Percentiles rank a stretch among this genome's conserved stretches.
Conservation (phyloP, 2,329 filamentous ascomycete species). For the Colletotrichum magnum region DNA sequence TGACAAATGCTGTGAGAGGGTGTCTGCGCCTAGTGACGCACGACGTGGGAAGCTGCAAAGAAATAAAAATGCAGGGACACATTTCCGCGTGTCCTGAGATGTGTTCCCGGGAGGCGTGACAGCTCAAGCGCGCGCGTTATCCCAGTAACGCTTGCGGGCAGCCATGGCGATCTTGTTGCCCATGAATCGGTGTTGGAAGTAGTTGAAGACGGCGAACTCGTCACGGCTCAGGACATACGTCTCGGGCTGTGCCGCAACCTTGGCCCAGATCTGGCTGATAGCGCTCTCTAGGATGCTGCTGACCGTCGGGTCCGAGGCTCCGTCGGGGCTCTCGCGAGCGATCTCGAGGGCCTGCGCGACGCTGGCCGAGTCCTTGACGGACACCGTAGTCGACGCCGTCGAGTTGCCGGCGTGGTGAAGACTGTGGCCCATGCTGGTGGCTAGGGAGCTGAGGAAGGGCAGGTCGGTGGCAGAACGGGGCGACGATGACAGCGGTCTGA, state of each 20-base stretch:
- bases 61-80: neutral
- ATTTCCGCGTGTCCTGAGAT: neutral
- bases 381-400: constrained; percentile 43
- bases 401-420: constrained; percentile 35
- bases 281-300: constrained; percentile 76
- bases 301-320: constrained; percentile 73
- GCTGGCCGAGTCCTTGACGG: constrained; percentile 47
- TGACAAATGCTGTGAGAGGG: neutral
- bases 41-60: neutral
- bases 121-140: constrained; percentile 56
- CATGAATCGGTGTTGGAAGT: constrained; percentile 78
- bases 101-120: neutral
- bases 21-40: neutral
- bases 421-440: constrained; percentile 39
- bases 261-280: constrained; percentile 76
- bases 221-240: constrained; percentile 81
- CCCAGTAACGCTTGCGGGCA: constrained; percentile 69
- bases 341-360: constrained; percentile 81
- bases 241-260: constrained; percentile 74
- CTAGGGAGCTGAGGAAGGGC: constrained; percentile 36
- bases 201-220: constrained; percentile 92
- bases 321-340: constrained; percentile 80
- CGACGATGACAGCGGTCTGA: constrained; percentile 31
- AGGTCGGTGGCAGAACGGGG: constrained; percentile 26
- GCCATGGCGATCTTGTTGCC: constrained; percentile 63